phyloP scores from a whole-genome alignment of 257 asterid species.

The Ocimum tenuiflorum region DNA sequence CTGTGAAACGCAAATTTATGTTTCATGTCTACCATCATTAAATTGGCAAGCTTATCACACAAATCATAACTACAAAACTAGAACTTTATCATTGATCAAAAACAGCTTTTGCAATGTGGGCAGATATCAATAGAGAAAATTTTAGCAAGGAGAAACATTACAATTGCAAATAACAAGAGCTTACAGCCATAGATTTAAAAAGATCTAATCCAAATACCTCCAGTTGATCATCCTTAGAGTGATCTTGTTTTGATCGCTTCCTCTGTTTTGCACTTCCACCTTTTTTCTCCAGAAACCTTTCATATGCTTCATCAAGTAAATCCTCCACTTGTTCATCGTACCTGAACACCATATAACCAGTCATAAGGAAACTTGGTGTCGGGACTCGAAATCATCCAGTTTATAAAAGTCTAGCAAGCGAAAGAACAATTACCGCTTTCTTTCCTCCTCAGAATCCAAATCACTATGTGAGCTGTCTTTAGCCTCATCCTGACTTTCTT shows the following conservation, averaged over 20 bases:
- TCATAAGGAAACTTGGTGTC: neutral
- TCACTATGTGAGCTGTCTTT: constrained; percentile 50
- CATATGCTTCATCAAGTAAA: constrained; percentile 77
- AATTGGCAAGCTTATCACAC: neutral
- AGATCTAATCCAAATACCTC: constrained; percentile 43
- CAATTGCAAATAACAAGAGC: no score
- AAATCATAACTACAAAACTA: neutral
- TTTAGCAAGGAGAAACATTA: neutral
- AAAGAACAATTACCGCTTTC: constrained; percentile 41
- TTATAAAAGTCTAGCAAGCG: constrained; percentile 1
- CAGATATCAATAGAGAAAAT: neutral
- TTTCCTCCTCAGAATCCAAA: constrained; percentile 86
- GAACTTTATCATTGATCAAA: neutral
- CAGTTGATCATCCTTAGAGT: constrained; percentile 42
- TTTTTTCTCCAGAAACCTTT: constrained; percentile 50
- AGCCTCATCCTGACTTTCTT: constrained; percentile 36
- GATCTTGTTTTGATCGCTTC: constrained; percentile 59
- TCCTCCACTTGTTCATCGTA: constrained; percentile 64
- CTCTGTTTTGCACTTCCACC: constrained; percentile 86
- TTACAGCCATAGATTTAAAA: no score
- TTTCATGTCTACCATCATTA: neutral
- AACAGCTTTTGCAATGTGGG: no score
- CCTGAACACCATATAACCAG: constrained; percentile 33
- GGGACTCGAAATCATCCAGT: neutral
- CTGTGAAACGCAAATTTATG: neutral